Evolutionary conservation across 139 green algal genomes (phyloP).

Genomic region (Tetraselmis chui): DNA sequence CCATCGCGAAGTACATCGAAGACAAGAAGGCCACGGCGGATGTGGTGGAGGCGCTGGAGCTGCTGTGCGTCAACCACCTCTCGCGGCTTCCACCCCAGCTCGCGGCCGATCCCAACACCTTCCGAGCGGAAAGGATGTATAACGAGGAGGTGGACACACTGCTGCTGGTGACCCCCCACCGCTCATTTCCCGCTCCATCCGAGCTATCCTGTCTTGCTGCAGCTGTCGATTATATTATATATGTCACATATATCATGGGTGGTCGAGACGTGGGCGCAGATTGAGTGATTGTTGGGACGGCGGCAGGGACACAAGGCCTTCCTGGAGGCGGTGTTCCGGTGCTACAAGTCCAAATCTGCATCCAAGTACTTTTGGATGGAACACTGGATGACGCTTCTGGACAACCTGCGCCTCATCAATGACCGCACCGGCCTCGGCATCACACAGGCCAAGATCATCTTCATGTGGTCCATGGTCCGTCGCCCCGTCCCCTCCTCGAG

Average conservation of each 20-base stretch:
- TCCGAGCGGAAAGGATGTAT: background rate
- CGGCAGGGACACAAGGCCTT: background rate
- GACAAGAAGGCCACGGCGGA: background rate
- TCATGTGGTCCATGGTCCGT: background rate
- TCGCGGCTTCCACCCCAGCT: background rate
- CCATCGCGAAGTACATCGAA: background rate
- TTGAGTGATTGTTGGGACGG: too few relatives aligned
- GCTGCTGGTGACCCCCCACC: background rate
- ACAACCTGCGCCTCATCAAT: background rate
- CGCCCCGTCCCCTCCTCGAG: too few relatives aligned
- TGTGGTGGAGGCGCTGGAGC: background rate
- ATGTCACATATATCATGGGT: too few relatives aligned
- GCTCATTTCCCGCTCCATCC: too few relatives aligned
- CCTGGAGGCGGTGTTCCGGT: background rate
- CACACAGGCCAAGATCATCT: background rate
- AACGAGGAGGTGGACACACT: background rate
- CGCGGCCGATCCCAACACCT: background rate
- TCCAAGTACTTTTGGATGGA: background rate
- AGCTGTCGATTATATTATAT: too few relatives aligned
- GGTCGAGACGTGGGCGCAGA: too few relatives aligned
- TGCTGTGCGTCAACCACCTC: background rate
- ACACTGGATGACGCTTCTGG: background rate
- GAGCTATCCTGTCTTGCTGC: too few relatives aligned
- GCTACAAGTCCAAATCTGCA: background rate
- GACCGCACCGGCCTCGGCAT: background rate